Evolutionary conservation across 2,329 filamentous ascomycete species (phyloP).

Genomic region (Chrysosporium queenslandicum): DNA sequence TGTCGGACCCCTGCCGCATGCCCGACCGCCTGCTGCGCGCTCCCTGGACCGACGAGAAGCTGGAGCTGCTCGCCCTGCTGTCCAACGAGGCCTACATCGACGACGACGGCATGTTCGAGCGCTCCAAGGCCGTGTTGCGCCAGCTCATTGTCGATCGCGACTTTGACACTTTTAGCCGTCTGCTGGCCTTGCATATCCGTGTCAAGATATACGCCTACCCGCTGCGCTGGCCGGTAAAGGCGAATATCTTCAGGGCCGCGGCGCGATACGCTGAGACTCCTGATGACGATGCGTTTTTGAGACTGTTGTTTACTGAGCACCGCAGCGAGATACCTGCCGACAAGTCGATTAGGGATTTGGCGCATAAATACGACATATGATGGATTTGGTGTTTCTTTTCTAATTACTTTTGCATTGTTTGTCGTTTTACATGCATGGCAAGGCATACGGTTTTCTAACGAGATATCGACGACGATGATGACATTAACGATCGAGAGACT

Average conservation of each 20-base stretch:
- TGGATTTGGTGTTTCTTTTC: not conserved
- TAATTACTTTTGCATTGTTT: not conserved
- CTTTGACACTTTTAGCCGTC: constrained; percentile 25
- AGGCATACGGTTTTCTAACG: not conserved
- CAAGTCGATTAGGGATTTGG: constrained; percentile 21
- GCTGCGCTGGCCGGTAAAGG: constrained; percentile 27
- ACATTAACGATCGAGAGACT: too few relatives aligned
- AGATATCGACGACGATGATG: too few relatives aligned
- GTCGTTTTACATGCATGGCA: not conserved
- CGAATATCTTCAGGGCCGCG: constrained; percentile 26
- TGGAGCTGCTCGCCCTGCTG: constrained; percentile 33
- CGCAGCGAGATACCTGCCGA: constrained; percentile 27
- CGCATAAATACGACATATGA: constrained; percentile 16
- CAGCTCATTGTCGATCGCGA: constrained; percentile 30
- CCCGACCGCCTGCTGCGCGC: constrained; percentile 31
- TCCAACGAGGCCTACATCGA: constrained; percentile 32
- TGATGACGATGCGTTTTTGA: constrained; percentile 28
- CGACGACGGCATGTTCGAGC: constrained; percentile 23
- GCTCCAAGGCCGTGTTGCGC: constrained; percentile 27
- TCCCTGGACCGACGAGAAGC: constrained; percentile 33
- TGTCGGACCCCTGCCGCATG: constrained; percentile 25
- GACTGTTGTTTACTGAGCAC: constrained; percentile 25
- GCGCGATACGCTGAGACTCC: constrained; percentile 22
- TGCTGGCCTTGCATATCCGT: constrained; percentile 27
- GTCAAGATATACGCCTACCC: constrained; percentile 27